Evolutionary conservation across 208 protist species (phyloP), one percentile per base, ranked within the genome.

Genomic region (Leishmania lainsoni): DNA sequence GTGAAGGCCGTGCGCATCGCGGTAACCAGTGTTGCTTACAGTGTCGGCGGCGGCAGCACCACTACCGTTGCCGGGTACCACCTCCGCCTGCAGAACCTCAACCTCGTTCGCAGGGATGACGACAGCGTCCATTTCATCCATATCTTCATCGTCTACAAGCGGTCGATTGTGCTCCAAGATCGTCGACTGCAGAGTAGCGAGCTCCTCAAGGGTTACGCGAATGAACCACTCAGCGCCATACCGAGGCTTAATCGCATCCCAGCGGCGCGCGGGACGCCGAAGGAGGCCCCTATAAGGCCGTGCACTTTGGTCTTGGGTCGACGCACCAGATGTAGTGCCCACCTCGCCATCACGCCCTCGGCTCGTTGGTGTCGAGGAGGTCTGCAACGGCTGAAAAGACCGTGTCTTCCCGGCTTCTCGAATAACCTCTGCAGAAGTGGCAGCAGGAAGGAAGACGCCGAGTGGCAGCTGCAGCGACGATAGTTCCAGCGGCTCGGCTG

Each of bases 191-290:
- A 94, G 85, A 29, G 59, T 79, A 0, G 81, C 84, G 4, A 94
- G 77, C 58, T 94, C 89, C 10, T 71, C 79, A 22, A 84, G 79
- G 39, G 88, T 51, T 32, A 69, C 69, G 35, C 79, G 80, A 32
- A 90, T 52, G 76, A 94, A 94, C 10, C 65, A 69, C 65, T 92
- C 89, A 26, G 61, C 65, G 65, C 91, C 81, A 81, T 78, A 91
- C 32, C 89, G 87, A 29, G 77, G 76, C 76, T 63, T 45, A 0
- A 68, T 26, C 45, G 16, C n/a, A 20, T 68, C 61, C 76, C 76
- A 79, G 54, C 59, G 76, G 42, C 76, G 76, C 16, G 45, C 32
- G 9, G 75, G 39, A 8, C 75, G 59, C 22, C 58, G 9, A 32
- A 48, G 76, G 51, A 20, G 56, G 29, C 32, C 29, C 39, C 48